Evolutionary conservation across 768 basidiomycete genomes (phyloP), one percentile per base, ranked within the genome.

Genomic region (Kwoniella bestiolae): DNA sequence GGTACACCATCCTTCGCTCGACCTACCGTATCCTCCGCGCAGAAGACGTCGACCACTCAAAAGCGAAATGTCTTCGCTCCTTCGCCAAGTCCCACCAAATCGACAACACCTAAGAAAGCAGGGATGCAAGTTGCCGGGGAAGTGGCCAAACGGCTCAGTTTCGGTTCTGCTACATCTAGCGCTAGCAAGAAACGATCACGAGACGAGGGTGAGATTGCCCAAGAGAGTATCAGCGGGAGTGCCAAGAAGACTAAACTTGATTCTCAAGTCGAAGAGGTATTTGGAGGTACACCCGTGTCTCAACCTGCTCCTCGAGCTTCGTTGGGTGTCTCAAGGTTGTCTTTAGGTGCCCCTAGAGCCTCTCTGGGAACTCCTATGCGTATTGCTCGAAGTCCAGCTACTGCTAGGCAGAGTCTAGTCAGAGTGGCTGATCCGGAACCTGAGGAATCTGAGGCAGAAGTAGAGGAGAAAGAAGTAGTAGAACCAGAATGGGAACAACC

Each of bases 51-150:
- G 16, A 25, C 65, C 16, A 51, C 56, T 12, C 52, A 63, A 38
- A 77, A 70, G 57, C 69, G 75, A 28, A 80, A 80, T 50, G 69
- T 79, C 11, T 81, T 79, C 45, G 78, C 76, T 18, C 77, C 78
- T 32, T 77, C 77, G 0, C 78, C 78, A 9, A 73, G 70, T 25
- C 74, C 79, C 0, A n/a, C 31, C 65, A 76, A 75, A 51, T 53
- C 70, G 9, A 52, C 66, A 12, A 75, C 75, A 2, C 74, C 78
- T 1, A 60, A 65, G 28, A 74, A 69, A 47, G 58, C 63, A 12
- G 75, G 74, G n/a, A 67, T 77, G 53, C 73, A 66, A 18, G 68
- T 70, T 21, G 79, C 79, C 16, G 73, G 66, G n/a, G 77, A 78
- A 21, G 79, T 80, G 6, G 79, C 79, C 45, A 78, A 80, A 60